Evolutionary conservation across 768 basidiomycete genomes (phyloP), one percentile per base, ranked within the genome.

Genomic region (Mycena sanguinolenta): DNA sequence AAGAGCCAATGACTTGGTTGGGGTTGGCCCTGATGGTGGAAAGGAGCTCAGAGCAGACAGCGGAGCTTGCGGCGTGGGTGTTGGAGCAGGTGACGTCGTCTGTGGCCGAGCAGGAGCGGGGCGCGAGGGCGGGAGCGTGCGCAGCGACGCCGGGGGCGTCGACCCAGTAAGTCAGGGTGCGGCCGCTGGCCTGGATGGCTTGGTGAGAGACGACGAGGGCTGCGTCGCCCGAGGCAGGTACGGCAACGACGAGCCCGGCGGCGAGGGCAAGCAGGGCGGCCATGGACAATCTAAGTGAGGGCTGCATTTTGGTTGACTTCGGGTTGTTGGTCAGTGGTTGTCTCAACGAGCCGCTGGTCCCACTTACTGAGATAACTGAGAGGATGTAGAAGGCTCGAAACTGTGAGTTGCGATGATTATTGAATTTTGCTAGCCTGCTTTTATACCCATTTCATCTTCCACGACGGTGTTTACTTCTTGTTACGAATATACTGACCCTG

Each of bases 241-340:
- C 61, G 14, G 49, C 46, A 7, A 6, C 7, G n/a, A 27, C 46
- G 14, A 62, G 23, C 9, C 32, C 49, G 34, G 32, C 50, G 49
- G 61, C 61, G 34, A 62, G 61, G 12, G 58, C 58, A 1, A 60
- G 42, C 14, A 62, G 14, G n/a, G 61, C 23, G 10, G 25, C 49
- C 30, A 38, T 19, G 17, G 61, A 16, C 14, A 52, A 21, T 14
- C 27, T 50, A 14, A 49, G 17, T 6, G 44, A 36, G 61, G 52
- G 52, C 13, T 52, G 61, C 61, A 62, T 62, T 14, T 21, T 62
- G 19, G 13, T 62, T 38, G 52, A 30, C 52, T 50, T 61, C 19
- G 21, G 44, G 13, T 39, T 23, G 10, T n/a, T 46, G 46, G 32
- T 58, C 25, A 46, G 44, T 61, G 17, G 44, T 7, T n/a, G 16